These are phyloP conservation scores for Petunia secreta DNA, from an alignment of 257 asterid species.

Conservation along the genomic window DNA sequence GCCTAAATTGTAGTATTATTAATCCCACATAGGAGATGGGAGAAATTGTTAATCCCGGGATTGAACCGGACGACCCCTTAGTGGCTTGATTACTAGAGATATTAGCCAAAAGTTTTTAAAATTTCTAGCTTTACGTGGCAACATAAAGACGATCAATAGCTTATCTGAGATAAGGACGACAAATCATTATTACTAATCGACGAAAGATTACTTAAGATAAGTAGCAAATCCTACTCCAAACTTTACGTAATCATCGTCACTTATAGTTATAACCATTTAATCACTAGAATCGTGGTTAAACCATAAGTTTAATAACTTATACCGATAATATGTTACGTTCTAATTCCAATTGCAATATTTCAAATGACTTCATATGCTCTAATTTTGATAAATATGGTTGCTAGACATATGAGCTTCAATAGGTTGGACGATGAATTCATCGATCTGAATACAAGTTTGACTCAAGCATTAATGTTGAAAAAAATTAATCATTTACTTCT, in stretches of 20 bases:
- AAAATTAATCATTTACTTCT: background rate
- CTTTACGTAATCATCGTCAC: too few relatives aligned
- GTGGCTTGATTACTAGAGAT: background rate
- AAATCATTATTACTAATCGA: background rate
- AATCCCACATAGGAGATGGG: too few relatives aligned
- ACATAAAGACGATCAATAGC: background rate
- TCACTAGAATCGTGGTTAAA: background rate
- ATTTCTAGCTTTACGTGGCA: background rate
- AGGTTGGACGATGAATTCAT: background rate
- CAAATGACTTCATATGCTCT: background rate
- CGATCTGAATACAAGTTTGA: background rate
- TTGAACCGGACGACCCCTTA: too few relatives aligned
- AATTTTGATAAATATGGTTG: background rate
- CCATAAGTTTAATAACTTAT: background rate
- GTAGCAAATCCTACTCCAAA: too few relatives aligned
- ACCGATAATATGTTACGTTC: too few relatives aligned
- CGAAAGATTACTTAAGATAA: too few relatives aligned
- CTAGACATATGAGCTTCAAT: too few relatives aligned
- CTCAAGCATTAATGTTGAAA: background rate
- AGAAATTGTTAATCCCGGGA: too few relatives aligned
- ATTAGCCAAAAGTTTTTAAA: background rate
- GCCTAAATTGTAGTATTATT: too few relatives aligned
- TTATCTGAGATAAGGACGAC: background rate
- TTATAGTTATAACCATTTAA: too few relatives aligned
- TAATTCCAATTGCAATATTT: too few relatives aligned